These are phyloP conservation scores for Fusarium proliferatum DNA, from an alignment of 2,329 filamentous ascomycete species.

Conservation along the genomic window DNA sequence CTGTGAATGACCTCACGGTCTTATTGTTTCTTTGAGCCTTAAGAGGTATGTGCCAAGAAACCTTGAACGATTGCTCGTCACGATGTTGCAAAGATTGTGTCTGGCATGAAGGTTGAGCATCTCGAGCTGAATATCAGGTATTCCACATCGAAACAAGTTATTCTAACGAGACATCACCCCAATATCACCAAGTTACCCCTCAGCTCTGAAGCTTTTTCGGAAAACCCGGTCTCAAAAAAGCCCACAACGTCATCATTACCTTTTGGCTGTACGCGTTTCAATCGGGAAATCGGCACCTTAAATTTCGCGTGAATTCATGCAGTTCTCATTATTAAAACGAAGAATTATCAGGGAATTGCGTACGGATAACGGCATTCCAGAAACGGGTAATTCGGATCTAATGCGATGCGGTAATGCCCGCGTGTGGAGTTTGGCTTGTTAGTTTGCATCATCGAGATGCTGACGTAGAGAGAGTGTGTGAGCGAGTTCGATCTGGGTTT, in stretches of 20 bases:
- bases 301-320: background rate
- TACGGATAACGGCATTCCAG: conserved; percentile 21
- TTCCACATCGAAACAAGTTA: background rate
- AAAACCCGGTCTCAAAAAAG: conserved; percentile 2
- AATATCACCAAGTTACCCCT: conserved; percentile 2
- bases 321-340: background rate
- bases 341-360: conserved; percentile 8
- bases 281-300: conserved; percentile 33
- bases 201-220: background rate
- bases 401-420: background rate
- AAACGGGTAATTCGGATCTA: conserved; percentile 23
- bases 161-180: background rate
- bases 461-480: conserved; percentile 16
- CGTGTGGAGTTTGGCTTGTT: conserved; percentile 10
- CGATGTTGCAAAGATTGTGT: background rate
- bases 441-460: conserved; percentile 42
- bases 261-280: background rate
- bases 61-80: background rate
- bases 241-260: conserved; percentile 34
- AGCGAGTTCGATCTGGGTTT: background rate
- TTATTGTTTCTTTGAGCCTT: background rate
- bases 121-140: background rate
- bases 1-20: background rate
- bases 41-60: background rate
- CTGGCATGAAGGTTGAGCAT: background rate